Evolutionary conservation across 2,329 filamentous ascomycete species (phyloP), one percentile per base, ranked within the genome.

Genomic region (Cladophialophora chaetospira): DNA sequence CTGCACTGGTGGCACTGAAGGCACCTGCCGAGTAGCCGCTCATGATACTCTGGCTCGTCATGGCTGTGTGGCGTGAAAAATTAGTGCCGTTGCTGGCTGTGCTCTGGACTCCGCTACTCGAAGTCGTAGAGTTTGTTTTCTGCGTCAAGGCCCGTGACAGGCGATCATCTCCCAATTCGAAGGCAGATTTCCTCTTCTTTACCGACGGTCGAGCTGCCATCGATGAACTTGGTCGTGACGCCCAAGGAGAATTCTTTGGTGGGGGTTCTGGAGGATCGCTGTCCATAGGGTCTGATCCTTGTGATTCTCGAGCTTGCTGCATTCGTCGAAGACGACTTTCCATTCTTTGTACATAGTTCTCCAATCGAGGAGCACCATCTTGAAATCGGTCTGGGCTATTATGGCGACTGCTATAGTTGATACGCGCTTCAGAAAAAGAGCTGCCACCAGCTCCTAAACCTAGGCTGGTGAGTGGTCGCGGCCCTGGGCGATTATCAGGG

Each of bases 1-100:
- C 94, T 13, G 94, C 94, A 73, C 94, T 97, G 13, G 94, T 97
- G 48, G 91, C 89, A 71, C 93, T 97, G 73, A 97, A 91, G 10
- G 83, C 93, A 48, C 92, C 87, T 0, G 94, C 94, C 51, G 94
- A 97, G 50, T 84, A 82, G 2, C 93, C 94, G 71, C 93, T 97
- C 93, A 97, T 97, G 40, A 99, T 73, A 67, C 90, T 97, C 66
- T 88, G 85, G 65, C 87, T 86, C 13, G 91, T 97, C 70, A 85
- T 86, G 65, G 89, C 85, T 1, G 88, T 92, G 62, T 87, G 89
- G 36, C 81, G 83, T 62, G 84, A 88, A 57, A 78, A 78, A 65
- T 82, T 82, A 5, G 86, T 89, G 2, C 79, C 79, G 25, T 78
- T 84, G 5, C 86, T 89, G 2, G 79, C 78, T 28, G 78, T 84